A percentile compares a stretch with the other conserved stretches of the same genome.
Conservation (phyloP, 768 basidiomycete genomes). For the Boletus sp. region DNA sequence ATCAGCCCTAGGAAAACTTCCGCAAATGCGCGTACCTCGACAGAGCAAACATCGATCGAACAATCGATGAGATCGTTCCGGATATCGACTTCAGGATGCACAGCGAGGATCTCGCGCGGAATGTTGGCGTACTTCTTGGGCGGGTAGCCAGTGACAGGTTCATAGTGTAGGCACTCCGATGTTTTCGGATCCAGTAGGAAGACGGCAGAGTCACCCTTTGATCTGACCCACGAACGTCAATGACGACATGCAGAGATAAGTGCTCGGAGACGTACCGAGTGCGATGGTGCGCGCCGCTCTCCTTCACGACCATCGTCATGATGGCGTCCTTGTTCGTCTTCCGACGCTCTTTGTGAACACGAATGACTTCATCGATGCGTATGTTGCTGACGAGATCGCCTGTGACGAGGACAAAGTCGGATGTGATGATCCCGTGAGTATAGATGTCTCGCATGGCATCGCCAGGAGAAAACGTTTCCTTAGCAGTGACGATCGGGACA, state of each 20-base stretch:
- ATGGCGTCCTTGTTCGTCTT: conserved; percentile 89
- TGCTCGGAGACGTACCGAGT: conserved; percentile 54
- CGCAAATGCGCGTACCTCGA: conserved; percentile 59
- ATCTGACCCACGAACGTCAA: conserved; percentile 39
- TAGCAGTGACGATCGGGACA: conserved; percentile 80
- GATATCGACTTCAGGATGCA: conserved; percentile 80
- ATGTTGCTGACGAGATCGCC: conserved; percentile 94
- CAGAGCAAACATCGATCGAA: conserved; percentile 90
- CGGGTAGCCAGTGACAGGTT: conserved; percentile 71
- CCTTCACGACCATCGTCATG: conserved; percentile 94
- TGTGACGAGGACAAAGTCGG: conserved; percentile 88
- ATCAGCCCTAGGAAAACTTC: neutral
- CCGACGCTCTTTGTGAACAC: conserved; percentile 83
- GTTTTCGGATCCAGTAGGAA: conserved; percentile 77
- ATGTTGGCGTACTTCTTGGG: conserved; percentile 57
- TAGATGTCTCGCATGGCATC: conserved; percentile 95
- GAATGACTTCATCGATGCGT: conserved; percentile 84
- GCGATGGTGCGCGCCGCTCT: conserved; percentile 67
- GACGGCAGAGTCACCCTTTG: conserved; percentile 70
- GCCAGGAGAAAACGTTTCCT: conserved; percentile 84
- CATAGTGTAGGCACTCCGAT: conserved; percentile 83
- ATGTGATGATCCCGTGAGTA: conserved; percentile 84
- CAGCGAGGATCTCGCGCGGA: conserved; percentile 73
- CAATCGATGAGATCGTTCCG: conserved; percentile 88
- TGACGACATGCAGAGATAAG: neutral